Percentiles rank a stretch among this genome's conserved stretches.
Evolutionary conservation across 352 stramenopile species (phyloP).

Genomic region (Phytophthora ohioensis): DNA sequence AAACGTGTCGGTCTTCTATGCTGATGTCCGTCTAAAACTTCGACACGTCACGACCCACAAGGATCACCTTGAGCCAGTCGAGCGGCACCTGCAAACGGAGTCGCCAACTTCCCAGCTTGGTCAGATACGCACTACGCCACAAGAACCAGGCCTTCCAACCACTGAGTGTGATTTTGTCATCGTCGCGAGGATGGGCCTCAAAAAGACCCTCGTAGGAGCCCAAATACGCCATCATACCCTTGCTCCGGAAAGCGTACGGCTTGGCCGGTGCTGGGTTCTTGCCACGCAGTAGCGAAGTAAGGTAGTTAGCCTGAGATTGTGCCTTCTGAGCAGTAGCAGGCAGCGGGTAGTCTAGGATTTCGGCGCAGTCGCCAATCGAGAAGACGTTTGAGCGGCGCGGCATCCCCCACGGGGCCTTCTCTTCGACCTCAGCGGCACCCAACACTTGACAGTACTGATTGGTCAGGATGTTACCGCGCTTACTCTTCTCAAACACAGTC

Average conservation of each 20-base stretch:
- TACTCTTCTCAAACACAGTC: slow-evolving; percentile 77
- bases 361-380: slow-evolving; percentile 95
- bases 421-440: slow-evolving; percentile 65
- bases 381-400: slow-evolving; percentile 90
- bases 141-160: slow-evolving; percentile 93
- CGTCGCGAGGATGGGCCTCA: slow-evolving; percentile 59
- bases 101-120: slow-evolving; percentile 94
- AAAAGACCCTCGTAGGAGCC: slow-evolving; percentile 95
- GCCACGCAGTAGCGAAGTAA: slow-evolving; percentile 64
- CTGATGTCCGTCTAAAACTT: slow-evolving; percentile 73
- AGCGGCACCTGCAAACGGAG: slow-evolving; percentile 96
- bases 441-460: slow-evolving; percentile 88
- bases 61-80: slow-evolving; percentile 97
- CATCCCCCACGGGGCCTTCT: slow-evolving; percentile 67
- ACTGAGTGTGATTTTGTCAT: slow-evolving; percentile 70
- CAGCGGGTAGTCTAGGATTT: slow-evolving; percentile 86
- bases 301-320: slow-evolving; percentile 75
- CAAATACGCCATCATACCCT: slow-evolving; percentile 96
- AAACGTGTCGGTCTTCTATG: slow-evolving; percentile 7
- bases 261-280: slow-evolving; percentile 56
- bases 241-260: slow-evolving; percentile 79
- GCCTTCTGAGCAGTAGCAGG: slow-evolving; percentile 95
- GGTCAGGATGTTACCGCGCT: slow-evolving; percentile 83
- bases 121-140: slow-evolving; percentile 96
- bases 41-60: slow-evolving; percentile 96